Evolutionary conservation across 1,284 basidiomycete genomes (phyloP), one percentile per base, ranked within the genome.

Genomic region (Apiotrichum gracile): DNA sequence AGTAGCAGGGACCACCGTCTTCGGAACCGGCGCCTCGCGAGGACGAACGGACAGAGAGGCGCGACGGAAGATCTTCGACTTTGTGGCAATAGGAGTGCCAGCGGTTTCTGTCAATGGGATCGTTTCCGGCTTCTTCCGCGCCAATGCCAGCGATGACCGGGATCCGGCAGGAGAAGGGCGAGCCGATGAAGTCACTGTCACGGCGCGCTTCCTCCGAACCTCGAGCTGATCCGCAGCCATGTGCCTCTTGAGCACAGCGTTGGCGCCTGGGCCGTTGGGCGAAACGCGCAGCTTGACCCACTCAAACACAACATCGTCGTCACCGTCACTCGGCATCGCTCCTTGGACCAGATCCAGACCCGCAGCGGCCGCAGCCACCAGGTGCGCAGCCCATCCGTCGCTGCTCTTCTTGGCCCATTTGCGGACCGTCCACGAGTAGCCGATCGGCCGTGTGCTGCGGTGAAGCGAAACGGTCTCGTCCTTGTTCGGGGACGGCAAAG

Each of bases 341-440:
- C 57, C 62, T 2, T 62, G 63, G 16, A 66, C 64, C 42, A 71
- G 51, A 31, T 70, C 67, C 19, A 73, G 55, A 1, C 70, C 70
- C 1, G 68, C 66, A 9, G 66, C 60, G 0, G 67, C 65, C 25
- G 72, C 70, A 14, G 70, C 70, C 14, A 68, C 62, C 4, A 74
- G 52, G 40, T 70, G 67, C 3, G 65, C 63, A 2, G 66, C 66
- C 70, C 70, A 71, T 8, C 68, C 66, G 22, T 71, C 68, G 22
- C 58, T 51, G 55, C 70, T 72, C 53, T 62, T 82, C 69, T 88
- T 91, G 45, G 86, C 76, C 89, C 91, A 94, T 56, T 78, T 80
- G 51, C 84, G 78, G 19, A 91, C 83, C 5, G 87, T 80, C 88
- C 90, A 94, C 4, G 87, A 82, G 64, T 93, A 92, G 63, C 69